A percentile compares a stretch with the other conserved stretches of the same genome.
These are phyloP conservation scores for Vickermania ingenoplastis DNA, from an alignment of 208 protist genomes.

Conservation along the genomic window DNA sequence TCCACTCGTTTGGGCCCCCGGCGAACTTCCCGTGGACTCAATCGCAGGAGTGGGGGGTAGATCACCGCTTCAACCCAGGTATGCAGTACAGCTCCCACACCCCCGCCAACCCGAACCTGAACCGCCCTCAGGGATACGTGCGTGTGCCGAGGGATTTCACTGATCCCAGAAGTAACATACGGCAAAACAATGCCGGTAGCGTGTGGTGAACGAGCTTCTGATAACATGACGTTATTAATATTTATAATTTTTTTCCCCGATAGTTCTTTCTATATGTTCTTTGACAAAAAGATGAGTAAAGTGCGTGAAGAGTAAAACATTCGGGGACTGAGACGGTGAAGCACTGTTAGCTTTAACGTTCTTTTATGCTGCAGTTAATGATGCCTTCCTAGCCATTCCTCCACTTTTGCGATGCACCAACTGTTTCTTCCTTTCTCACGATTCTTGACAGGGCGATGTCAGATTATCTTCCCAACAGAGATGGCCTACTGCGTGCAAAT, in stretches of 20 bases:
- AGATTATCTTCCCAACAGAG: neutral
- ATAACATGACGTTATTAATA: constrained; percentile 1
- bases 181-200: neutral
- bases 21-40: no score
- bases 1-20: neutral
- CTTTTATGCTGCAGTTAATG: no score
- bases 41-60: neutral
- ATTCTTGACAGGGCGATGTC: no score
- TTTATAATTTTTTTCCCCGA: neutral
- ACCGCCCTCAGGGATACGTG: neutral
- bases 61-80: neutral
- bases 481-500: neutral
- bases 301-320: no score
- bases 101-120: neutral
- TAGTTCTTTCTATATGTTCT: constrained; percentile 1
- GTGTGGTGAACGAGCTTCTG: neutral
- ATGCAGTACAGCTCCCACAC: neutral
- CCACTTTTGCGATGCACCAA: no score
- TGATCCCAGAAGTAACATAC: neutral
- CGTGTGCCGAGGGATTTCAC: neutral
- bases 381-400: no score
- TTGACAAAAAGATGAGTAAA: neutral
- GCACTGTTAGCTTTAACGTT: no score
- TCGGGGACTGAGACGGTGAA: no score
- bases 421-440: no score